Evolutionary conservation across 345 rosid genomes (phyloP).

Genomic region (Gossypioides kirkii): DNA sequence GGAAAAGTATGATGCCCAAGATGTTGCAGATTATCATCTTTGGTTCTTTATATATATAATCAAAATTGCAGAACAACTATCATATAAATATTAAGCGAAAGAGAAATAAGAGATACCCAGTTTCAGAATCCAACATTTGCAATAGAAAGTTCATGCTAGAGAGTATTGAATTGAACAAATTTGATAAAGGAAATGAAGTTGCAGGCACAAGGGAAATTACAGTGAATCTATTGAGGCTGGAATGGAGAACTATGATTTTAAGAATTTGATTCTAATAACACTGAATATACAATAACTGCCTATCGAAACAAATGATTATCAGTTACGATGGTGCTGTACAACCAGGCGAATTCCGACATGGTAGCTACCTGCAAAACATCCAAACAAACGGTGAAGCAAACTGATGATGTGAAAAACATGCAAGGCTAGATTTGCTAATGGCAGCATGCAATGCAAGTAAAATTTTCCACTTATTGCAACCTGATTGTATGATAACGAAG

Average conservation of each 20-base stretch:
- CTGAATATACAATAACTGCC: conserved; percentile 29
- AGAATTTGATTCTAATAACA: conserved; percentile 7
- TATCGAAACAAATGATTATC: conserved; percentile 18
- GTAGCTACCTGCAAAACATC: conserved; percentile 28
- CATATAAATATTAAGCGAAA: not conserved
- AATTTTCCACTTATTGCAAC: not conserved
- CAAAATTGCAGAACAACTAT: too few relatives aligned
- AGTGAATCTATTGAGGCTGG: not conserved
- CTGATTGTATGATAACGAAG: not conserved
- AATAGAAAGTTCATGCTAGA: not conserved
- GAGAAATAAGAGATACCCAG: not conserved
- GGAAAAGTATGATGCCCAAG: too few relatives aligned
- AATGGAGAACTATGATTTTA: not conserved
- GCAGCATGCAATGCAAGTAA: not conserved
- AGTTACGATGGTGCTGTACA: conserved; percentile 31
- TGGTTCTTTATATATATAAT: too few relatives aligned
- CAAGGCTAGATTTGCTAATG: not conserved
- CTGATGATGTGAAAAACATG: not conserved
- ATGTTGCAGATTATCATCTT: too few relatives aligned
- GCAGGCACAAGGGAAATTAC: not conserved
- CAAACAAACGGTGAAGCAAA: not conserved
- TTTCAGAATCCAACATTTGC: not conserved
- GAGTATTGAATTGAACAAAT: not conserved
- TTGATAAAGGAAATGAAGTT: not conserved
- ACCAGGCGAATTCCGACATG: conserved; percentile 17